Evolutionary conservation across 2,329 filamentous ascomycete genomes (phyloP).

Genomic region (Calonectria pseudoreteaudii): DNA sequence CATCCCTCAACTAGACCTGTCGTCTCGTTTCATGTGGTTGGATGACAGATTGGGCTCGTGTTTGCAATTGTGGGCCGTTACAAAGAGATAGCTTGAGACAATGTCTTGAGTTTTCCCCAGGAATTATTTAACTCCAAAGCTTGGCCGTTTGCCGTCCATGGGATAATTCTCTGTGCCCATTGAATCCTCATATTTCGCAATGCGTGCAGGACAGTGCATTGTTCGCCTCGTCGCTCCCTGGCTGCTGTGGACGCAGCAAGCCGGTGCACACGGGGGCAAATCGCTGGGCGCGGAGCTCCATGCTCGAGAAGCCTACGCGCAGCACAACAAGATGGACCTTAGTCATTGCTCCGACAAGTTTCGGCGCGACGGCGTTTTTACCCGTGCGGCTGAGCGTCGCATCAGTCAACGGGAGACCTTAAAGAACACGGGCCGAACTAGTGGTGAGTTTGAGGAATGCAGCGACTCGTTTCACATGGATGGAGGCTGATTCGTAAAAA

Average conservation of each 20-base stretch:
- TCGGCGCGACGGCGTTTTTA: slow-evolving; percentile 7
- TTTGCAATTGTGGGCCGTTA: background rate
- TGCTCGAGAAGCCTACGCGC: slow-evolving; percentile 12
- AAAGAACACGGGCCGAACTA: background rate
- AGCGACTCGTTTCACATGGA: background rate
- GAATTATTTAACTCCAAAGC: background rate
- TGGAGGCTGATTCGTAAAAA: background rate
- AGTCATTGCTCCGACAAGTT: slow-evolving; percentile 22
- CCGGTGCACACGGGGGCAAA: slow-evolving; percentile 4
- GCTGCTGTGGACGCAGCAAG: background rate
- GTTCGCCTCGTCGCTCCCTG: background rate
- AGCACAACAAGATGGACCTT: slow-evolving; percentile 16
- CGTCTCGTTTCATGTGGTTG: background rate
- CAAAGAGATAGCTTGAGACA: background rate
- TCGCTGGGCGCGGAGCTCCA: slow-evolving; percentile 13
- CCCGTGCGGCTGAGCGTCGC: slow-evolving; percentile 17
- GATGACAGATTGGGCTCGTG: background rate
- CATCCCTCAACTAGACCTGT: background rate
- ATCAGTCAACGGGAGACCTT: background rate
- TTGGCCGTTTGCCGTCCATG: background rate
- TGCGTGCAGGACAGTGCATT: background rate
- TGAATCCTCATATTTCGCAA: background rate
- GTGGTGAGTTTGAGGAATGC: background rate
- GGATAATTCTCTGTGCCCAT: background rate
- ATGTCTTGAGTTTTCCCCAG: background rate